Percentiles rank a stretch among this genome's conserved stretches.
Evolutionary conservation across 768 basidiomycete genomes (phyloP).

Genomic region (Phlegmacium glaucopus): DNA sequence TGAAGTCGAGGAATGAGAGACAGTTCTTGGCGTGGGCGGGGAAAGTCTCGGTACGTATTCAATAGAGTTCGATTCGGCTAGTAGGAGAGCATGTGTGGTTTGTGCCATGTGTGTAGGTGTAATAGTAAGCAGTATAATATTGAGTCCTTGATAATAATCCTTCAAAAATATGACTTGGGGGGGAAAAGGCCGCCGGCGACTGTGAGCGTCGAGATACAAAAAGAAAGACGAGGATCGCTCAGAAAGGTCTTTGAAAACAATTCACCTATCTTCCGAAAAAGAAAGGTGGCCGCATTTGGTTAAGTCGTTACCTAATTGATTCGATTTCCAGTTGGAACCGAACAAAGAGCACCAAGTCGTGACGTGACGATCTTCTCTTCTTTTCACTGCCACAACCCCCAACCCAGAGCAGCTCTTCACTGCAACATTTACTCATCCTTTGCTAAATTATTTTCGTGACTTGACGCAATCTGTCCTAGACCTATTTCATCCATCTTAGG

Average conservation of each 20-base stretch:
- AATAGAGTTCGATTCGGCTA: neutral
- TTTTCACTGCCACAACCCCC: neutral
- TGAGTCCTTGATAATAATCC: neutral
- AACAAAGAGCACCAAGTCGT: neutral
- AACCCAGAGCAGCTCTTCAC: neutral
- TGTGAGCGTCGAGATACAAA: neutral
- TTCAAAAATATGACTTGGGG: neutral
- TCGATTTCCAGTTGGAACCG: neutral
- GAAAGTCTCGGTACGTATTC: constrained; percentile 1
- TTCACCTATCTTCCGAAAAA: too few species aligned
- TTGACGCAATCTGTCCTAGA: too few species aligned
- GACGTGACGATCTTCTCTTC: neutral
- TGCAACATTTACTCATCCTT: neutral
- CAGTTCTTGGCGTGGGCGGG: constrained; percentile 7
- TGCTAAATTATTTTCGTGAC: too few species aligned
- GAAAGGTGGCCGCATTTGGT: constrained; percentile 2
- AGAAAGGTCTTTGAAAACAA: too few species aligned
- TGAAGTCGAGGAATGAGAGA: constrained; percentile 9
- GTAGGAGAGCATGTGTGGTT: neutral
- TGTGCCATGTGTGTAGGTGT: neutral
- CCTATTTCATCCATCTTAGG: too few species aligned
- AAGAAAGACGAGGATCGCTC: neutral
- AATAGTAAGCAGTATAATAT: neutral
- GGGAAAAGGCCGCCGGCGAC: neutral
- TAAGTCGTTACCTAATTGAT: constrained; percentile 3